Evolutionary conservation across 805 yeast species (phyloP), one percentile per base, ranked within the genome.

Genomic region (Suhomyces pyralidae): DNA sequence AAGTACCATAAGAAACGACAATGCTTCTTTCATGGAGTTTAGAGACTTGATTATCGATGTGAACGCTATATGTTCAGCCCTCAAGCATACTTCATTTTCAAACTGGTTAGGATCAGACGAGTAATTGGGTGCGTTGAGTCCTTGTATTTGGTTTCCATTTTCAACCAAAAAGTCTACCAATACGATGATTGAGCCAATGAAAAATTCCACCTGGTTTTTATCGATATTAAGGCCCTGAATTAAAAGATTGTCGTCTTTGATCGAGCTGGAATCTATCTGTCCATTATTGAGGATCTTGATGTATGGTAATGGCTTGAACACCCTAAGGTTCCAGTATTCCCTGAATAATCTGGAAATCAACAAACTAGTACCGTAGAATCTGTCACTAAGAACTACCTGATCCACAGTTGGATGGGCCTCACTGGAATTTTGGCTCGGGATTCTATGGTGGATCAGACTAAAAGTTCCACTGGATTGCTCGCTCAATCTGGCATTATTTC

Each of bases 31-130:
- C 69, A 90, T 83, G 6, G 90, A 84, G 51, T 81, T 82, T 51
- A 92, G 79, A 8, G 92, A 80, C 61, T 88, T 85, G 45, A 89
- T 76, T 38, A 94, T 71, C 0, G 97, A 84, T 25, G 85, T 84
- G 58, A 93, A 81, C 6, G 96, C 97, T 61, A 90, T 84, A 61
- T 90, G 91, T 66, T 94, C 99, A 1, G 97, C 96, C 68, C 94
- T 92, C 51, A 83, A 74, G 44, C 91, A 85, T 43, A 87, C 83
- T 58, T 88, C 93, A 43, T 73, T 82, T 69, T 78, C 82, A 54
- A 76, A 74, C 54, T 72, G 73, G 9, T 72, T 63, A 3, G 81
- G 77, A 54, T 79, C 83, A 22, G 80, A 72, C 48, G 80, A 78
- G 58, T 78, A 80, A 51, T 72, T 75, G 30, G 85, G 82, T n/a